phyloP scores from a whole-genome alignment of 345 rosid genomes.

The Hypericum androsaemum region DNA sequence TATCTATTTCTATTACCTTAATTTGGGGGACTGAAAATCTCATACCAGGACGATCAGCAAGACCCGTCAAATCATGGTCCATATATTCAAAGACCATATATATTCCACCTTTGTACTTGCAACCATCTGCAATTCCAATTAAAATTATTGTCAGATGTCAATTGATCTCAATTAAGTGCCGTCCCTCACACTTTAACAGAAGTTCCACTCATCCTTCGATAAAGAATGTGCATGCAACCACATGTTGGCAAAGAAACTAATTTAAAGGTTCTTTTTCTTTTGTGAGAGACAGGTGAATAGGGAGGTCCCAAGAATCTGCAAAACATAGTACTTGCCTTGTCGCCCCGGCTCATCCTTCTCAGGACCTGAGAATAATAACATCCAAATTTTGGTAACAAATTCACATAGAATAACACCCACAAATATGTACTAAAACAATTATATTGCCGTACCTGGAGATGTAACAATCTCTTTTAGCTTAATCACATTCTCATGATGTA shows the following conservation, averaged over 20 bases:
- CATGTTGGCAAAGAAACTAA: too few species aligned
- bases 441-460: slow-evolving; percentile 41
- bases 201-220: too few species aligned
- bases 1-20: slow-evolving; percentile 38
- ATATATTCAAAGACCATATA: slow-evolving; percentile 97
- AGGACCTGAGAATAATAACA: slow-evolving; percentile 38
- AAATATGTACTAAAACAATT: not conserved
- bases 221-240: too few species aligned
- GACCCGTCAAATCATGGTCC: slow-evolving; percentile 98
- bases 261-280: not conserved
- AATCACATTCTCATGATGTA: slow-evolving; percentile 60
- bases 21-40: slow-evolving; percentile 90
- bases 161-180: slow-evolving; percentile 1
- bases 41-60: slow-evolving; percentile 90
- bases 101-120: slow-evolving; percentile 89
- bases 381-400: slow-evolving; percentile 1
- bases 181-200: too few species aligned
- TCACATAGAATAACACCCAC: not conserved
- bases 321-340: slow-evolving; percentile 43
- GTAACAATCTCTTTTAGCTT: slow-evolving; percentile 71
- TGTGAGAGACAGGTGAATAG: not conserved
- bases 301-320: not conserved
- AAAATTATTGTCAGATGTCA: slow-evolving; percentile 8
- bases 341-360: slow-evolving; percentile 84
- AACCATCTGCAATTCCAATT: slow-evolving; percentile 46